A percentile compares a stretch with the other conserved stretches of the same genome.
phyloP scores from a whole-genome alignment of 805 yeast species.

The Ogataea salicorniae region DNA sequence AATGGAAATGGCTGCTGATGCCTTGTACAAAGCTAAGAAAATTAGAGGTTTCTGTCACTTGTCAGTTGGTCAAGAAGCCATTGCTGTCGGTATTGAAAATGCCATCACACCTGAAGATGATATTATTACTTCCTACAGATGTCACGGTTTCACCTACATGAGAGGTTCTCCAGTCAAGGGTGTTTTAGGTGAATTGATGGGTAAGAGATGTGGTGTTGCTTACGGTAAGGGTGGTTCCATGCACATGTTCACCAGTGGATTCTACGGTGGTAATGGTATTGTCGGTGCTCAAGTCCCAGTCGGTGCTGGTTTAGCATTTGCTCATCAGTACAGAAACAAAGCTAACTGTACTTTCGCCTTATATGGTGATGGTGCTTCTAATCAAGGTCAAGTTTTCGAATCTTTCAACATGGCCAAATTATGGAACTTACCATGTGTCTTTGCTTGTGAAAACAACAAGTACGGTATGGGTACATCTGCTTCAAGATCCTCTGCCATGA shows the following conservation, averaged over 20 bases:
- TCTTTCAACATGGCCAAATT: constrained; percentile 98
- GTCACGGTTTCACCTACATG: constrained; percentile 97
- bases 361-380: constrained; percentile 99
- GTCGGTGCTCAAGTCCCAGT: constrained; percentile 99
- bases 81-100: constrained; percentile 96
- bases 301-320: constrained; percentile 98
- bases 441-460: constrained; percentile 97
- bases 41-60: constrained; percentile 99
- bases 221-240: constrained; percentile 99
- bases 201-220: constrained; percentile 91
- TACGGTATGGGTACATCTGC: constrained; percentile 99
- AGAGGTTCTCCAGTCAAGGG: constrained; percentile 90
- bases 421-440: constrained; percentile 93
- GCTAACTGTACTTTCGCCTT: constrained; percentile 75
- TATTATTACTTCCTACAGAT: constrained; percentile 94
- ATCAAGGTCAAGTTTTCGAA: constrained; percentile 99
- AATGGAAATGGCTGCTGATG: constrained; percentile 99
- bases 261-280: constrained; percentile 99
- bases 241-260: constrained; percentile 96
- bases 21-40: constrained; percentile 95
- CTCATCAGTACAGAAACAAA: constrained; percentile 89
- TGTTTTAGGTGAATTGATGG: constrained; percentile 94
- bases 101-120: constrained; percentile 85
- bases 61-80: constrained; percentile 97
- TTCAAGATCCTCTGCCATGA: constrained; percentile 91